Evolutionary conservation across 75 land plant genomes (phyloP).

Genomic region (Picea glauca): DNA sequence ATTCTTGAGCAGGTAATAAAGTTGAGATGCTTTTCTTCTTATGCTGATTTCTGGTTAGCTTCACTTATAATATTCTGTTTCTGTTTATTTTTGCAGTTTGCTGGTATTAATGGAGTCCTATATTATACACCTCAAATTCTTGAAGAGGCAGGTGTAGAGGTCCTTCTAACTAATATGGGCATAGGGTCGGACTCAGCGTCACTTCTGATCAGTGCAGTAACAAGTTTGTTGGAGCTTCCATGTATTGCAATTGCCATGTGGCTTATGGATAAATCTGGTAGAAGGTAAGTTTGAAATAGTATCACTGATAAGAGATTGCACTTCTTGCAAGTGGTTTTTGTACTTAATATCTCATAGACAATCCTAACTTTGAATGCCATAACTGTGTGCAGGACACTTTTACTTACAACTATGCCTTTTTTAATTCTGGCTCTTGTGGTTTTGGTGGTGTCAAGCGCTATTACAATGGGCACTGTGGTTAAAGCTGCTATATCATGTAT

Average conservation of each 20-base stretch:
- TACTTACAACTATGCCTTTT: slow-evolving; percentile 73
- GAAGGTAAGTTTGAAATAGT: slow-evolving; percentile 46
- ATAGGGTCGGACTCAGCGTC: slow-evolving; percentile 75
- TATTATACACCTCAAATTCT: slow-evolving; percentile 94
- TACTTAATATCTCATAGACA: no score
- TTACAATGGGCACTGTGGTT: slow-evolving; percentile 33
- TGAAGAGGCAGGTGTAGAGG: slow-evolving; percentile 83
- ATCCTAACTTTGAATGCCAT: background rate
- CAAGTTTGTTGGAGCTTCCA: slow-evolving; percentile 80
- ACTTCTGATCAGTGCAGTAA: slow-evolving; percentile 69
- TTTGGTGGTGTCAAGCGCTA: slow-evolving; percentile 46
- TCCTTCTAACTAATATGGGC: slow-evolving; percentile 59
- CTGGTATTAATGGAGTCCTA: slow-evolving; percentile 93
- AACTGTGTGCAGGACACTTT: slow-evolving; percentile 47
- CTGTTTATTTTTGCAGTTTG: slow-evolving; percentile 48
- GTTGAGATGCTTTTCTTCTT: background rate
- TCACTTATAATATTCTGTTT: background rate
- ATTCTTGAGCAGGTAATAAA: slow-evolving; percentile 81
- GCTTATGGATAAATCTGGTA: slow-evolving; percentile 84
- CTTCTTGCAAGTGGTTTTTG: no score
- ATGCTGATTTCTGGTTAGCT: background rate
- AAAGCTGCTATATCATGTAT: slow-evolving; percentile 65
- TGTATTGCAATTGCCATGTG: slow-evolving; percentile 82
- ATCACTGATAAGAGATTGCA: no score
- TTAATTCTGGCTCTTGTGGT: slow-evolving; percentile 48